Base-by-base conservation (phyloP, 176 grass and related monocot genomes). In the Canna indica region DNA sequence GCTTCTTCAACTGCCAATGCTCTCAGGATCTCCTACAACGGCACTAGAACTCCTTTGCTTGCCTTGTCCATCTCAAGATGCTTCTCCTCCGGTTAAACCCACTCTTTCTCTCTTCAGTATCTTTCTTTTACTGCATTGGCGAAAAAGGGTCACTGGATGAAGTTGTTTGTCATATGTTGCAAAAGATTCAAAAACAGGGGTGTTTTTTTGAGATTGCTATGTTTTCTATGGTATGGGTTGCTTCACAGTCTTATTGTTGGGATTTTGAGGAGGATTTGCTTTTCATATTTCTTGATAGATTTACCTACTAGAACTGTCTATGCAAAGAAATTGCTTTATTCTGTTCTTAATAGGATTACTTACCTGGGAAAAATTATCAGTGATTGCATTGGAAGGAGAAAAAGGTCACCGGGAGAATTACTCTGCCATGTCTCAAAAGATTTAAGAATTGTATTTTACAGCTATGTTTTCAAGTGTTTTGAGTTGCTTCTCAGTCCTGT, bases 1-100 rank as follows among this genome's bases (percentile, higher is more conserved):
- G 75, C 75, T 46, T 77, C 75, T 69, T 91, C 85, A 20, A 75
- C 88, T 64, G 88, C 88, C 79, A 85, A 83, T 73, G 85, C 85
- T 3, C 74, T 91, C 47, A 91, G 69, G 71, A 74, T 88, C 68
- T 87, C 75, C 33, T 70, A 33, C 70, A 52, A 12, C 34, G 82
- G 59, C 44, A 59, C 65, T 63, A 78, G 39, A n/a, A 64, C 70
- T 38, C 36, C 76, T 30, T 45, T 72, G 35, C 59, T 77, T 22
- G 79, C 79, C 59, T 82, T 73, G 17, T 78, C 78, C 63, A 75
- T 88, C 75, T 82, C 86, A 29, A 82, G 79, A 74, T 82, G 84
- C 73, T 89, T 89, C 79, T 79, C 79, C 36, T 82, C 70, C 38
- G 76, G 86, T 89, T 33, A 24, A 9, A 20, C 9, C 10, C 33